These are phyloP conservation scores for Digitaria exilis DNA, from an alignment of 202 grass and related monocot genomes.

Conservation along the genomic window DNA sequence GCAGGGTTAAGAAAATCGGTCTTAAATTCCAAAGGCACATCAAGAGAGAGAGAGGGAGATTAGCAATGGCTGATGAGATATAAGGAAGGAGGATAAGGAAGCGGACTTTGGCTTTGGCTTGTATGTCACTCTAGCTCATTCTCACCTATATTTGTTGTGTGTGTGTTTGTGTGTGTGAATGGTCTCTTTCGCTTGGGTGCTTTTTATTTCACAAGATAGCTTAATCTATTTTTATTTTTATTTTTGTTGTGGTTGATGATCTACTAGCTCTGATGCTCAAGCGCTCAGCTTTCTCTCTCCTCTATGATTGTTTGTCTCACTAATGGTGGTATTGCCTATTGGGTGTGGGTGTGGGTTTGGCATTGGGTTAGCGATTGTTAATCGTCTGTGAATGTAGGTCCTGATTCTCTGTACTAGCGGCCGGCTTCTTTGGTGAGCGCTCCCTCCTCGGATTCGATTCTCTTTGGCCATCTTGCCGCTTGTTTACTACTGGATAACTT, in stretches of 20 bases:
- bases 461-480: conserved; percentile 12
- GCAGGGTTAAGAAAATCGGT: neutral
- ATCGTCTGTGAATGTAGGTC: conserved; percentile 7
- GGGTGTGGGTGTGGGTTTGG: conserved; percentile 27
- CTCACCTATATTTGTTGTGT: neutral
- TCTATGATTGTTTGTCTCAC: conserved; percentile 48
- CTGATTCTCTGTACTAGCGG: conserved; percentile 18
- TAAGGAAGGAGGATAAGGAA: neutral
- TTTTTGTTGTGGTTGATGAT: conserved; percentile 22
- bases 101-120: conserved; percentile 37
- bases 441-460: conserved; percentile 24
- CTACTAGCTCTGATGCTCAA: neutral
- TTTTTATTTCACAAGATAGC: neutral
- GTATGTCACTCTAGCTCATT: conserved; percentile 25
- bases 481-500: neutral
- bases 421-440: neutral
- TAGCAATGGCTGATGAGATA: neutral
- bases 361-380: conserved; percentile 26
- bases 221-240: neutral
- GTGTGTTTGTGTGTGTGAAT: neutral
- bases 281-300: conserved; percentile 44
- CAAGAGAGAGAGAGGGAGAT: neutral
- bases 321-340: conserved; percentile 14
- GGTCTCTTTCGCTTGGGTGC: neutral
- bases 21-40: neutral